Percentiles rank a stretch among this genome's conserved stretches.
Conservation (phyloP, 2,329 filamentous ascomycete genomes). For the Cadophora sp. region DNA sequence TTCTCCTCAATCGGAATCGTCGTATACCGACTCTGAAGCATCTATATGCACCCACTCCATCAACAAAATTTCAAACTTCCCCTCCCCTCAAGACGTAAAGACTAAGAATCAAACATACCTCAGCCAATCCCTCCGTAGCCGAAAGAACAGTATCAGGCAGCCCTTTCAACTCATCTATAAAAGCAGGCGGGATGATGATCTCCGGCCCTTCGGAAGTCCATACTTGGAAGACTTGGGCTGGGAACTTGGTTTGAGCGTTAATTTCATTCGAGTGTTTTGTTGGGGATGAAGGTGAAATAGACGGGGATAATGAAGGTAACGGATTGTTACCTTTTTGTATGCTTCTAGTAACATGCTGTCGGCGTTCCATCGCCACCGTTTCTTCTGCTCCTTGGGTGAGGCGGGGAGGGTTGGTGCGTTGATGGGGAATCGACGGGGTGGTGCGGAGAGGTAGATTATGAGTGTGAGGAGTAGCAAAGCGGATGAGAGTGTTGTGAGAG, state of each 20-base stretch:
- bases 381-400: background rate
- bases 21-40: background rate
- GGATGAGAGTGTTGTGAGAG: background rate
- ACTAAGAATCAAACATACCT: background rate
- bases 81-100: background rate
- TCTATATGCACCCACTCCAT: background rate
- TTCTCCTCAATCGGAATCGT: slow-evolving; percentile 11
- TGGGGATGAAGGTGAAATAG: background rate
- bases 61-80: background rate
- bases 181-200: background rate
- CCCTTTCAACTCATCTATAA: slow-evolving; percentile 1
- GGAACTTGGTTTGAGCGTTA: background rate
- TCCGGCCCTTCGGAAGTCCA: slow-evolving; percentile 12
- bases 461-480: background rate
- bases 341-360: background rate
- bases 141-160: background rate
- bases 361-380: background rate
- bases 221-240: background rate
- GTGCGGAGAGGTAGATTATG: background rate
- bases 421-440: background rate
- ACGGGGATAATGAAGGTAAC: no score
- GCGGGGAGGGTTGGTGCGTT: background rate
- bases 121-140: background rate
- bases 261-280: background rate
- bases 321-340: background rate